Conservation (phyloP, 108 stramenopile species). For the Fragilariopsis cylindrus region DNA sequence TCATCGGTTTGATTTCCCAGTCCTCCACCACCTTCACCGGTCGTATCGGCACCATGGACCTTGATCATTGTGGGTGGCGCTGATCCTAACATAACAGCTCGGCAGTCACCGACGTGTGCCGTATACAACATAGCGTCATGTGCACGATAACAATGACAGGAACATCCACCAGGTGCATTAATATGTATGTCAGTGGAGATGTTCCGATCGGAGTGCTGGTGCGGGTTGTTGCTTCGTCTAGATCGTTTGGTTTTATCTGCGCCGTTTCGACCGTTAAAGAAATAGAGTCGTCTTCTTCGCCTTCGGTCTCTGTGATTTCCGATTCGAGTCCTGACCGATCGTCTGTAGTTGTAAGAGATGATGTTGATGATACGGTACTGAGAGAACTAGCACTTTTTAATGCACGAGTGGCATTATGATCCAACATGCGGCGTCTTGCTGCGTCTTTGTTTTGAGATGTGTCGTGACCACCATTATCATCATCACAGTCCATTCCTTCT, state of each 20-base stretch:
- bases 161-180: slow-evolving; percentile 59
- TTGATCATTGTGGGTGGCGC: slow-evolving; percentile 84
- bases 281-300: slow-evolving; percentile 63
- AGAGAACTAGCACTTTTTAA: slow-evolving; percentile 70
- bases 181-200: slow-evolving; percentile 24
- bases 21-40: slow-evolving; percentile 9
- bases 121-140: slow-evolving; percentile 83
- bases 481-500: slow-evolving; percentile 40
- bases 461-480: slow-evolving; percentile 49
- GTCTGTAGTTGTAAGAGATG: slow-evolving; percentile 63
- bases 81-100: slow-evolving; percentile 79
- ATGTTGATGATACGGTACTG: slow-evolving; percentile 70
- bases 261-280: slow-evolving; percentile 33
- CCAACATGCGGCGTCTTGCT: slow-evolving; percentile 67
- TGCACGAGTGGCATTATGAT: slow-evolving; percentile 61
- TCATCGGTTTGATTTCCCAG: slow-evolving; percentile 65
- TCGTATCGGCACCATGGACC: slow-evolving; percentile 41
- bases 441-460: slow-evolving; percentile 81
- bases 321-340: slow-evolving; percentile 64
- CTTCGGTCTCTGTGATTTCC: slow-evolving; percentile 78
- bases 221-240: slow-evolving; percentile 27
- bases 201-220: slow-evolving; percentile 7
- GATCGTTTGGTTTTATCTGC: slow-evolving; percentile 17
- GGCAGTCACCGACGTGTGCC: slow-evolving; percentile 85
- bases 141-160: slow-evolving; percentile 75